A percentile compares a stretch with the other conserved stretches of the same genome.
phyloP scores from a whole-genome alignment of 179 eudicot genomes.

The Amaranthus tricolor region DNA sequence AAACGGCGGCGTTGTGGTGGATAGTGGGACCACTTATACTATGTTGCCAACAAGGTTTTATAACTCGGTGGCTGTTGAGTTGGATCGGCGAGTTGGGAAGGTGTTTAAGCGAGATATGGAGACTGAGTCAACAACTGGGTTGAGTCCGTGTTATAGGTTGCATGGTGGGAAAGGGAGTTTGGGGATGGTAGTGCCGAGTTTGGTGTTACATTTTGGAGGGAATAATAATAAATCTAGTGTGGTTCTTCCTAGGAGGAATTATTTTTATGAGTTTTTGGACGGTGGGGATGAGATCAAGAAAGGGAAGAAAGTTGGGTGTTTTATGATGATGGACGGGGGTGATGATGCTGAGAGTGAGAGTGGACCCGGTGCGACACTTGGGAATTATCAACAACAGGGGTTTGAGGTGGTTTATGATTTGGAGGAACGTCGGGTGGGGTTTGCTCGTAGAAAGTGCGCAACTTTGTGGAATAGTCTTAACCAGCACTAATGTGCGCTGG shows the following conservation, averaged over 20 bases:
- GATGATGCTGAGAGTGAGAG: constrained; percentile 58
- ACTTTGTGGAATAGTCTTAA: constrained; percentile 69
- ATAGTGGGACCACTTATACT: constrained; percentile 80
- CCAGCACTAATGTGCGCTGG: constrained; percentile 29
- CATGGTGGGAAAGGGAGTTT: constrained; percentile 7
- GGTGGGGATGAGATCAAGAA: constrained; percentile 42
- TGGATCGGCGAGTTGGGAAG: constrained; percentile 34
- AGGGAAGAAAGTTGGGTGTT: constrained; percentile 64
- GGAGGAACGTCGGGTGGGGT: constrained; percentile 70
- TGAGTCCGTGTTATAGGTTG: constrained; percentile 70
- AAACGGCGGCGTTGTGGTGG: constrained; percentile 89
- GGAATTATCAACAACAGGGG: constrained; percentile 94
- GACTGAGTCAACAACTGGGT: constrained; percentile 61
- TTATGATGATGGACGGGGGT: constrained; percentile 91
- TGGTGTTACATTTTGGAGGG: constrained; percentile 67
- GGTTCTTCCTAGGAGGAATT: constrained; percentile 66
- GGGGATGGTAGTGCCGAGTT: constrained; percentile 37
- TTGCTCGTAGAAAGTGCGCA: constrained; percentile 68
- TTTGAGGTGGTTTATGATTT: constrained; percentile 93
- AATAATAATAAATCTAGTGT: constrained; percentile 59
- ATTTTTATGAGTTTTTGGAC: constrained; percentile 66
- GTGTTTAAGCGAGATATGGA: constrained; percentile 44
- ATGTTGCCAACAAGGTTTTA: constrained; percentile 56
- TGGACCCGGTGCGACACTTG: constrained; percentile 82
- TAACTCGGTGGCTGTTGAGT: constrained; percentile 45